Conservation (phyloP, 306 rosid genomes). For the Cucumis hystrix region DNA sequence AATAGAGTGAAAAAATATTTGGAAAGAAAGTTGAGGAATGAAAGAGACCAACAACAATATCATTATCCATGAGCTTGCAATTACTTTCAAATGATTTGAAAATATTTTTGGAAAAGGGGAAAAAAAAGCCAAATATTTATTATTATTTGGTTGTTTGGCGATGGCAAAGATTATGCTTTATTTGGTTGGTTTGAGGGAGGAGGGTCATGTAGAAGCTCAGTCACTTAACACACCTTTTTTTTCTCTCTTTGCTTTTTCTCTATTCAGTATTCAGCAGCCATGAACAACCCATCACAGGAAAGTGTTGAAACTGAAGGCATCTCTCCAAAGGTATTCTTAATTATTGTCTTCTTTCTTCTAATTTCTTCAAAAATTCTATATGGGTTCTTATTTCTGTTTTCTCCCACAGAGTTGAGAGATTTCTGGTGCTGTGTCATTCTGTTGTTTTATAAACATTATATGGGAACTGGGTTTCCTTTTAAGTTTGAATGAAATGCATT, state of each 20-base stretch:
- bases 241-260: constrained; percentile 4
- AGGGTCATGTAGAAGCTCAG: not conserved
- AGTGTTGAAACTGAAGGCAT: constrained; percentile 36
- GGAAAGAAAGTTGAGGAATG: not conserved
- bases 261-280: constrained; percentile 7
- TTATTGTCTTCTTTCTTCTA: not conserved
- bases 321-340: constrained; percentile 38
- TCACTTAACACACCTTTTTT: not conserved
- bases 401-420: not conserved
- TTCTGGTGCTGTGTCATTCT: not conserved
- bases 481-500: not conserved
- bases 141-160: not conserved
- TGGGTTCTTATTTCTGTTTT: not conserved
- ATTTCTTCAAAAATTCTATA: not conserved
- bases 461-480: not conserved
- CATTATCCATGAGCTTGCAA: not conserved
- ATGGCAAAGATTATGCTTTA: not conserved
- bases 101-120: not conserved
- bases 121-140: not conserved
- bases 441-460: not conserved
- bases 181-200: not conserved
- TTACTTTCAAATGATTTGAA: not conserved
- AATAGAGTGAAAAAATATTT: no score
- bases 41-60: not conserved
- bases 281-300: constrained; percentile 55